Evolutionary conservation across 192 early-diverging fungal genomes (phyloP), one percentile per base, ranked within the genome.

Genomic region (Coemansia nantahalensis): DNA sequence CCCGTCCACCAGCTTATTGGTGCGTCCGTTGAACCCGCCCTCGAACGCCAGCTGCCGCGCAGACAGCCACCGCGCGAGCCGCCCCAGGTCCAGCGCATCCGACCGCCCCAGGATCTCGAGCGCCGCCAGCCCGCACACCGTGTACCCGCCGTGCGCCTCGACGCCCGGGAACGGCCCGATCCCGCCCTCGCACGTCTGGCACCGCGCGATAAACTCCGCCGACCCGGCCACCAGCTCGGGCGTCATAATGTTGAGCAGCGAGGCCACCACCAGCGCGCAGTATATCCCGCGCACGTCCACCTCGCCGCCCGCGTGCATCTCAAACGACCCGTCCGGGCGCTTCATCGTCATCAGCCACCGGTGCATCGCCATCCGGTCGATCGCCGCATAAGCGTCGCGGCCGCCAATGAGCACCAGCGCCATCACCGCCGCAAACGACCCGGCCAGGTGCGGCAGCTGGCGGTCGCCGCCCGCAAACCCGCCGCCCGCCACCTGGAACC

Each of bases 1-100:
- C 0, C 94, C 96, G 69, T 99, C 96, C 0, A 99, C 96, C 0
- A 99, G 79, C 72, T 99, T 99, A 67, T 99, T 99, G 1, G 90
- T 88, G 35, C 96, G 77, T 7, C 96, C 96, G 48, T 90, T 90
- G 59, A 96, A 99, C 21, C 96, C 96, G 37, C 94, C 94, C 76
- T 99, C 96, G 19, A 92, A 54, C 24, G 67, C 62, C 89, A 97
- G 86, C 73, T 99, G 96, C 33, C 92, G 65, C 4, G 65, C 69
- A 16, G 64, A 58, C 41, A 86, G 74, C 94, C 94, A 99, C 34
- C 72, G 62, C 79, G 53, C 37, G 38, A 94, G 49, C 1, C 75
- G 65, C 13, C 80, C 71, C 1, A 84, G 39, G 56, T 95, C 68
- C 40, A 97, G 57, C 28, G 76, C 16, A 48, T 90, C 71, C 8